Conservation (phyloP, 2,329 filamentous ascomycete genomes). For the Zalaria sp. region DNA sequence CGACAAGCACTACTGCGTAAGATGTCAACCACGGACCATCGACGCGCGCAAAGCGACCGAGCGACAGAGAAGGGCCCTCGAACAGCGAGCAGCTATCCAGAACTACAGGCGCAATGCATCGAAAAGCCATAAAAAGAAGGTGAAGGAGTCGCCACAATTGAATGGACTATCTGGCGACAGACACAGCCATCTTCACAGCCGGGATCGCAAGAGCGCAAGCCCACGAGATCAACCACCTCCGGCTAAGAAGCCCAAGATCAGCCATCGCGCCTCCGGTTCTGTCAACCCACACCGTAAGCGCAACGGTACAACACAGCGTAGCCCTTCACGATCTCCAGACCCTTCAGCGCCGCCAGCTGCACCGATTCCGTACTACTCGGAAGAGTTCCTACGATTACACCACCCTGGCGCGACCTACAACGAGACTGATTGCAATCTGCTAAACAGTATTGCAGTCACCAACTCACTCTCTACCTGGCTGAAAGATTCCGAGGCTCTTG, state of each 20-base stretch:
- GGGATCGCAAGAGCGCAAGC: slow-evolving; percentile 34
- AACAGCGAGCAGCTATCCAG: slow-evolving; percentile 40
- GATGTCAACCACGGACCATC: slow-evolving; percentile 67
- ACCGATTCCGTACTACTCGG: slow-evolving; percentile 16
- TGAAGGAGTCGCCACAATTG: slow-evolving; percentile 48
- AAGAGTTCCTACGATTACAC: slow-evolving; percentile 55
- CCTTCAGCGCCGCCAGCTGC: slow-evolving; percentile 30
- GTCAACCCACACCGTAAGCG: slow-evolving; percentile 54
- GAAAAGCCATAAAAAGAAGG: slow-evolving; percentile 81
- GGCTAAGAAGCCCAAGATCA: slow-evolving; percentile 67
- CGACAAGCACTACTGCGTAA: slow-evolving; percentile 66
- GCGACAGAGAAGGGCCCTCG: slow-evolving; percentile 10
- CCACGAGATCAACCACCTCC: slow-evolving; percentile 44
- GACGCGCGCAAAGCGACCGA: slow-evolving; percentile 42
- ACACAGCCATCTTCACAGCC: slow-evolving; percentile 24
- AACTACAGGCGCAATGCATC: slow-evolving; percentile 53
- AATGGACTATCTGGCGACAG: slow-evolving; percentile 52
- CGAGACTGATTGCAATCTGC: slow-evolving; percentile 57
- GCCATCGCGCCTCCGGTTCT: slow-evolving; percentile 66
- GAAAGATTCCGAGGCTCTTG: slow-evolving; percentile 55
- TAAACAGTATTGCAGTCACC: slow-evolving; percentile 60
- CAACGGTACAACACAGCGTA: slow-evolving; percentile 48
- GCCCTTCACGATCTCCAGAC: slow-evolving; percentile 59
- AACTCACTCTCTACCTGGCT: slow-evolving; percentile 68
- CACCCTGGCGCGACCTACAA: slow-evolving; percentile 18